A percentile compares a stretch with the other conserved stretches of the same genome.
Evolutionary conservation across 2,329 filamentous ascomycete species (phyloP).

Genomic region (Thelonectria discophora): DNA sequence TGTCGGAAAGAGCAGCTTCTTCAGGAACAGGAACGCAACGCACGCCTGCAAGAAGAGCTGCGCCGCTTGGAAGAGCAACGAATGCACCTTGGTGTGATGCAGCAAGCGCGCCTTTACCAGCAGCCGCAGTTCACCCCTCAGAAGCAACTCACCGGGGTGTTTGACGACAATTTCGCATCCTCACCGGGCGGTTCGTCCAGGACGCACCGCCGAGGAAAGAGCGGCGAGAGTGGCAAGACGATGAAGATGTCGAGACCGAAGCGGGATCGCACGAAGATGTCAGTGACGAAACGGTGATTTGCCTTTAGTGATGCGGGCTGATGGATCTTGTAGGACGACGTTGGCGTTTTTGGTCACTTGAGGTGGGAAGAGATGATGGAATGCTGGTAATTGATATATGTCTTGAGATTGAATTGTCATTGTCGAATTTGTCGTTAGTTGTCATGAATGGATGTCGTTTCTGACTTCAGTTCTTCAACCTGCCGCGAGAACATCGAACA

Average conservation of each 20-base stretch:
- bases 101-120: neutral
- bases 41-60: neutral
- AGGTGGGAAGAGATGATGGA: neutral
- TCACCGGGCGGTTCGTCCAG: neutral
- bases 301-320: neutral
- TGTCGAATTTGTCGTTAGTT: neutral
- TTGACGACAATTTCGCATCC: neutral
- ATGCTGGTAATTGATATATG: no score
- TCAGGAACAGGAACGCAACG: neutral
- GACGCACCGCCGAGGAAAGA: neutral
- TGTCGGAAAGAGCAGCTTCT: neutral
- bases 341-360: neutral
- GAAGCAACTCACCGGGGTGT: neutral
- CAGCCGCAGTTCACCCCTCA: neutral
- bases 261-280: constrained; percentile 1
- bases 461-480: no score
- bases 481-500: no score
- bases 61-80: neutral
- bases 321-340: neutral
- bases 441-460: neutral
- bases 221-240: neutral
- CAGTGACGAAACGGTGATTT: neutral
- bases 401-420: neutral
- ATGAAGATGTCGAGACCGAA: neutral
- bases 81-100: neutral